Conservation (phyloP, 805 yeast species). For the Pichia manshurica region DNA sequence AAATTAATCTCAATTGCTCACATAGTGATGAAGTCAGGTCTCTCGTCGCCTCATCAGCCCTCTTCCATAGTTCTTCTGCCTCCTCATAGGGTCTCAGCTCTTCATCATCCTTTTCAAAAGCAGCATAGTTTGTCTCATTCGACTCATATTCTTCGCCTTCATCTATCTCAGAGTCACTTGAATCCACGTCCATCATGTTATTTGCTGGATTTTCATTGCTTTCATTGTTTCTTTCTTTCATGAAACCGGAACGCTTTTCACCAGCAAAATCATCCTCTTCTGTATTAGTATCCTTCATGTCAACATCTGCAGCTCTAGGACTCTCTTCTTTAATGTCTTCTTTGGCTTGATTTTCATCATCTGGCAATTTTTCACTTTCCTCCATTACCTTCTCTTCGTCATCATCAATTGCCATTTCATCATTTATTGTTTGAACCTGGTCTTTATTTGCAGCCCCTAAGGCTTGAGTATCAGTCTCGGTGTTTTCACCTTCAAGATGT, state of each 20-base stretch:
- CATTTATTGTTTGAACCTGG: slow-evolving; percentile 69
- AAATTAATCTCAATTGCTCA: slow-evolving; percentile 86
- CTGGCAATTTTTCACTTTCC: slow-evolving; percentile 16
- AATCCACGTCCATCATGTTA: slow-evolving; percentile 39
- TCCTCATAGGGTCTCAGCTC: slow-evolving; percentile 37
- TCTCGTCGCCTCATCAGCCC: slow-evolving; percentile 77
- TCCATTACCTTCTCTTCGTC: slow-evolving; percentile 35
- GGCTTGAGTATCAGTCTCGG: slow-evolving; percentile 82
- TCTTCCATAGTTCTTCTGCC: slow-evolving; percentile 75
- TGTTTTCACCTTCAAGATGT: slow-evolving; percentile 73
- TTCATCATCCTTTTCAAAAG: slow-evolving; percentile 13
- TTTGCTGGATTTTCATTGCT: slow-evolving; percentile 31
- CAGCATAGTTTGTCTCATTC: slow-evolving; percentile 17
- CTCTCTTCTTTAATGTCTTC: not conserved
- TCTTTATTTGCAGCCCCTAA: slow-evolving; percentile 84
- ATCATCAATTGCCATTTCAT: slow-evolving; percentile 77
- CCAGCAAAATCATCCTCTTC: slow-evolving; percentile 21
- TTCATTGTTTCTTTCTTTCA: slow-evolving; percentile 19
- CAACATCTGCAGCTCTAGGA: slow-evolving; percentile 29
- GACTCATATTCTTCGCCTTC: slow-evolving; percentile 25
- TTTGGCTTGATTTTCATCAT: slow-evolving; percentile 16
- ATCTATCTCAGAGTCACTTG: slow-evolving; percentile 27
- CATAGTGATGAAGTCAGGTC: slow-evolving; percentile 83
- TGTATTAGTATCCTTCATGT: slow-evolving; percentile 23
- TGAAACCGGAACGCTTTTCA: slow-evolving; percentile 17